Conservation (phyloP, 495 filamentous ascomycete species). For the Neurospora terricola region DNA sequence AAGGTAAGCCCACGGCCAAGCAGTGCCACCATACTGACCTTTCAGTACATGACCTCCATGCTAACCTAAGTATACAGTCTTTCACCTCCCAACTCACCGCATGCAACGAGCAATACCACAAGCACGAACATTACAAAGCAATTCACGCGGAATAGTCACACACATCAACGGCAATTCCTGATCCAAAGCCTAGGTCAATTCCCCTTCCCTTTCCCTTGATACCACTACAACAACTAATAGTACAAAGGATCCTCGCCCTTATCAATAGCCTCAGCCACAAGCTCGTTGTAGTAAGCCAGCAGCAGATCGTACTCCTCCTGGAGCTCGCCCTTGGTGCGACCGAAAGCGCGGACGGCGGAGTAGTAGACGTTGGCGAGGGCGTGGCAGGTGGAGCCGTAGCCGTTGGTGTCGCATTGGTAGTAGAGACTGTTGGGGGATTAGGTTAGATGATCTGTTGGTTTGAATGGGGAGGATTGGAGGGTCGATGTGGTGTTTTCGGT, state of each 20-base stretch:
- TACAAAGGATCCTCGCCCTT: slow-evolving; percentile 9
- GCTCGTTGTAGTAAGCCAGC: slow-evolving; percentile 20
- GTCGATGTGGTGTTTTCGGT: background rate
- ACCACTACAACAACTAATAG: background rate
- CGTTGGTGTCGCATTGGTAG: slow-evolving; percentile 17
- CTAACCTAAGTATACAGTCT: background rate
- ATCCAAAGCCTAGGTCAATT: background rate
- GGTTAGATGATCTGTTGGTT: slow-evolving; percentile 13
- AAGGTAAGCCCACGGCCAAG: background rate
- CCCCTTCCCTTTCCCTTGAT: background rate
- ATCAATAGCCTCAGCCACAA: slow-evolving; percentile 20
- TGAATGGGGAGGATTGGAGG: slow-evolving; percentile 17
- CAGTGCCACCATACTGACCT: background rate
- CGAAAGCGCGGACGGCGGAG: slow-evolving; percentile 31
- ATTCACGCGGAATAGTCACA: background rate
- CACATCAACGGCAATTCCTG: background rate
- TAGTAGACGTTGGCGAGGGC: slow-evolving; percentile 36
- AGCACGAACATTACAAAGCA: background rate
- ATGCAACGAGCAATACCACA: background rate
- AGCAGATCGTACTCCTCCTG: slow-evolving; percentile 23
- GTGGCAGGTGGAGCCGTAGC: slow-evolving; percentile 15
- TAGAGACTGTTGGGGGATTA: slow-evolving; percentile 14
- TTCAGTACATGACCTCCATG: background rate
- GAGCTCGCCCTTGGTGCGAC: slow-evolving; percentile 19
- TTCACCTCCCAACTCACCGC: background rate